Evolutionary conservation across 805 yeast species (phyloP).

Genomic region (Kuraishia borneana): DNA sequence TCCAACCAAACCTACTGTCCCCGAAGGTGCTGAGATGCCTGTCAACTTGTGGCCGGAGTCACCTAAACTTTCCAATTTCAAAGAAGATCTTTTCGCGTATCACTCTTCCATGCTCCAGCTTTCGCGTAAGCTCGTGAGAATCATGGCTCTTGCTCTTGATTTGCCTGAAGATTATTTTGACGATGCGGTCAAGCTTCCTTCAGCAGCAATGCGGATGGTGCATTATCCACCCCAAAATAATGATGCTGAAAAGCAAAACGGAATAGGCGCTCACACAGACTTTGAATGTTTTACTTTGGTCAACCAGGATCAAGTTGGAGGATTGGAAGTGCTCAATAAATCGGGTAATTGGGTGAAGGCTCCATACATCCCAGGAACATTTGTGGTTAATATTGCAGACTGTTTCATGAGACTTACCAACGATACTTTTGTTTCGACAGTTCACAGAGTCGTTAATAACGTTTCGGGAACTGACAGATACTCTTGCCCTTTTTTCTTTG

Average conservation of each 20-base stretch:
- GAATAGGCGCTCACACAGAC: conserved; percentile 23
- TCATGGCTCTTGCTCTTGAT: conserved; percentile 14
- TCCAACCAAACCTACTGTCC: conserved; percentile 6
- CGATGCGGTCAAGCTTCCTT: conserved; percentile 12
- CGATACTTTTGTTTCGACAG: conserved; percentile 60
- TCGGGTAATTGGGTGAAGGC: conserved; percentile 7
- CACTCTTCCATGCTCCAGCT: conserved; percentile 2
- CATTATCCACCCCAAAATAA: conserved; percentile 18
- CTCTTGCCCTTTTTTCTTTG: no score
- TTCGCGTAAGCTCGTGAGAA: conserved; percentile 9
- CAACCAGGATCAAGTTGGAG: conserved; percentile 8
- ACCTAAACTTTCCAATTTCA: background rate
- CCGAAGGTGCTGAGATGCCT: background rate
- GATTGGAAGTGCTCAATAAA: no score
- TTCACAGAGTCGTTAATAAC: conserved; percentile 76
- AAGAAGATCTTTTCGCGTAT: conserved; percentile 2
- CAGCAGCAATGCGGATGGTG: conserved; percentile 15
- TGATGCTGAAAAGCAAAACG: conserved; percentile 14
- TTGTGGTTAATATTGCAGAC: conserved; percentile 73
- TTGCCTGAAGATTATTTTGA: conserved; percentile 13
- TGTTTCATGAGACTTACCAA: conserved; percentile 74
- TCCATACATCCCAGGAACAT: conserved; percentile 15
- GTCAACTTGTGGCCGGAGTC: no score
- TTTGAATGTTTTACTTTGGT: conserved; percentile 18
- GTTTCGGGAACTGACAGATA: no score